These are phyloP conservation scores for Penicillium daleae DNA, from an alignment of 495 filamentous ascomycete species.

Conservation along the genomic window DNA sequence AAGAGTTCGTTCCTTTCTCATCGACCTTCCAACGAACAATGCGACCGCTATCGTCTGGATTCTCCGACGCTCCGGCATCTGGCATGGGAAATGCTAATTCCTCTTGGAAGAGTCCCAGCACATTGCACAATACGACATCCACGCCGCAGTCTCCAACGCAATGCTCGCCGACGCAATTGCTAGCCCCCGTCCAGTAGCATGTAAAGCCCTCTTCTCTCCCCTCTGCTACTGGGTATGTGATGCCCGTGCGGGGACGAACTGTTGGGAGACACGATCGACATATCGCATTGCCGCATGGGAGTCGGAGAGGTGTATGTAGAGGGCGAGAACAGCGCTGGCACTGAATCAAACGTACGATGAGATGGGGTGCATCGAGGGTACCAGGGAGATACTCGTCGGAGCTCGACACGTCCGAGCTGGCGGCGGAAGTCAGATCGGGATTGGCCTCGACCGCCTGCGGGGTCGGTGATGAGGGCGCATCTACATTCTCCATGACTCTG, in stretches of 20 bases:
- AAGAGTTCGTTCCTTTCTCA: conserved; percentile 24
- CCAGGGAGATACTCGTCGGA: conserved; percentile 45
- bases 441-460: conserved; percentile 16
- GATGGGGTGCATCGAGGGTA: conserved; percentile 48
- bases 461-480: conserved; percentile 19
- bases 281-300: conserved; percentile 82
- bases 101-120: conserved; percentile 58
- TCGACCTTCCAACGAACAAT: conserved; percentile 43
- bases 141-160: conserved; percentile 72
- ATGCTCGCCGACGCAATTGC: conserved; percentile 67
- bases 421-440: conserved; percentile 12
- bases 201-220: conserved; percentile 67
- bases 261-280: conserved; percentile 77
- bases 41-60: conserved; percentile 48
- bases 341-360: conserved; percentile 71
- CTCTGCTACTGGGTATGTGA: conserved; percentile 72
- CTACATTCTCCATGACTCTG: conserved; percentile 36
- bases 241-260: conserved; percentile 60
- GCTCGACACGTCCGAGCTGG: conserved; percentile 19
- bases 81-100: conserved; percentile 40
- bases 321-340: conserved; percentile 75
- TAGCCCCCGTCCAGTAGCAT: conserved; percentile 64
- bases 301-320: conserved; percentile 67
- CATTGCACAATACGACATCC: conserved; percentile 74
- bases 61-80: conserved; percentile 1